Evolutionary conservation across 768 basidiomycete genomes (phyloP).

Genomic region (Boletales sp.): DNA sequence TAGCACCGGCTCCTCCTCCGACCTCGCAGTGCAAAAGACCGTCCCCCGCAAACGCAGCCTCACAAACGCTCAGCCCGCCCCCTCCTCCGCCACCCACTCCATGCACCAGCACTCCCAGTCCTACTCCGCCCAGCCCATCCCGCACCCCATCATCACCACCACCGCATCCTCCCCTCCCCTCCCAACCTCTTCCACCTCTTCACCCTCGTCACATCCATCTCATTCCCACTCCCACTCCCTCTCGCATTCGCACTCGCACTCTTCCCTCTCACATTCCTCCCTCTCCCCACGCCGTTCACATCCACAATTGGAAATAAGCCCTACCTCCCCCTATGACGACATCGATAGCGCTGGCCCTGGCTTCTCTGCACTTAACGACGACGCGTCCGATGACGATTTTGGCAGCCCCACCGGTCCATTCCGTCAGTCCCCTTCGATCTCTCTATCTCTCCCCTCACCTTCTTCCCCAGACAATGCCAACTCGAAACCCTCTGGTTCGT

Average conservation of each 20-base stretch:
- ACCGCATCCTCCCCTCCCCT: constrained; percentile 29
- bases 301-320: constrained; percentile 29
- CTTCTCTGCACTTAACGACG: constrained; percentile 19
- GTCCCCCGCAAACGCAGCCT: constrained; percentile 70
- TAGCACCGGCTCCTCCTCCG: constrained; percentile 44
- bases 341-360: constrained; percentile 44
- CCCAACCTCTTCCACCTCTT: constrained; percentile 20
- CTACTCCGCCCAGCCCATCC: constrained; percentile 14
- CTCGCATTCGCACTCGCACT: constrained; percentile 18
- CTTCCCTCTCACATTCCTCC: constrained; percentile 24
- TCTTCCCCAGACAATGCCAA: constrained; percentile 5
- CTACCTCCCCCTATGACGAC: constrained; percentile 51
- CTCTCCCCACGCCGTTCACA: constrained; percentile 16
- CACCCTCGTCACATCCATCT: constrained; percentile 22
- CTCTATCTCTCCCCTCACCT: background rate
- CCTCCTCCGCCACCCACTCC: constrained; percentile 10
- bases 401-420: constrained; percentile 10
- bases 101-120: constrained; percentile 27
- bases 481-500: constrained; percentile 14
- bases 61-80: constrained; percentile 39
- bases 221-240: constrained; percentile 19
- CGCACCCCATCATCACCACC: constrained; percentile 32
- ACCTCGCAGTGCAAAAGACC: constrained; percentile 43
- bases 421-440: constrained; percentile 2
- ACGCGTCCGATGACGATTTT: constrained; percentile 25